Evolutionary conservation across 225 moss, liverwort and hornwort species (phyloP), one percentile per base, ranked within the genome.

Genomic region (Rhytidiadelphus loreus): DNA sequence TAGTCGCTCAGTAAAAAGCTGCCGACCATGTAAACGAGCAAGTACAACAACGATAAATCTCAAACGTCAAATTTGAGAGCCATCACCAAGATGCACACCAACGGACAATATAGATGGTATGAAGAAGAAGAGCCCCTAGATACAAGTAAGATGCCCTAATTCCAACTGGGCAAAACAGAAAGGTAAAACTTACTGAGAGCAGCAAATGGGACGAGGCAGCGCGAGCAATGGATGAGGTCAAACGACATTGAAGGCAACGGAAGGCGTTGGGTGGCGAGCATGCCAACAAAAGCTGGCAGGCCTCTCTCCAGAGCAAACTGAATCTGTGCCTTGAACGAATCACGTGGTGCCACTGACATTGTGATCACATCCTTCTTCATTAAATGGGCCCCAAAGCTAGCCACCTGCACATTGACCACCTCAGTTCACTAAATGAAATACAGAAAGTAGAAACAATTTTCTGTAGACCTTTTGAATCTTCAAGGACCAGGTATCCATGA

Each of bases 231-330:
- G 83, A 95, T 85, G 58, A 95, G 89, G 85, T 95, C 95, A 89
- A 91, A 91, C 33, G 95, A 88, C 64, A 89, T 84, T 48, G 93
- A 93, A 41, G 95, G 95, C 57, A 93, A 87, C 13, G 93, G 95
- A 69, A 95, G 91, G 74, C 95, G 95, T 72, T 90, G 91, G 46
- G 92, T 92, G 56, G 88, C 93, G 58, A 95, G 89, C 82, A 93
- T 92, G 90, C 90, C 95, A 83, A 95, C 92, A 88, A 93, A 90
- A 53, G 92, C 94, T 44, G 95, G 95, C 63, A 95, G 85, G 35
- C 95, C 95, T 86, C 95, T 87, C 78, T 95, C 95, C 77, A 95
- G 57, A 85, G 90, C 95, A 84, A 95, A 95, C 71, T 95, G 95
- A 79, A 95, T 90, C 84, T 95, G 94, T 56, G 90, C 91, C 85